phyloP scores from a whole-genome alignment of 2,329 filamentous ascomycete species.

The Cryphonectria radicalis region DNA sequence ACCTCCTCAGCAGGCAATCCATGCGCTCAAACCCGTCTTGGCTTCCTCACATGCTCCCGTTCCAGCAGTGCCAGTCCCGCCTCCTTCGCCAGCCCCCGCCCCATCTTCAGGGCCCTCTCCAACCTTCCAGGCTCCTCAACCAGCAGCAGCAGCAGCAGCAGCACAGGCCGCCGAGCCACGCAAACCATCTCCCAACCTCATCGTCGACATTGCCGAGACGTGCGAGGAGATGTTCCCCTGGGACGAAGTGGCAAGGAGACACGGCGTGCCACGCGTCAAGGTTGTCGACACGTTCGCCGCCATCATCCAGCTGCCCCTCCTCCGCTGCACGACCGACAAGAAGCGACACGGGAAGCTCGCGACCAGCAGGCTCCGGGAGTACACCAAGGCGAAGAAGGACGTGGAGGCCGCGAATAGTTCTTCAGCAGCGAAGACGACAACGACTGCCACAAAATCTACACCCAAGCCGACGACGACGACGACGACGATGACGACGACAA shows the following conservation, averaged over 20 bases:
- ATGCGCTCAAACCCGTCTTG: constrained; percentile 4
- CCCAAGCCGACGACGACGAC: not conserved
- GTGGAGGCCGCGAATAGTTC: not conserved
- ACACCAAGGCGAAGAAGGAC: constrained; percentile 45
- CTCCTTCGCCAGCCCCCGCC: not conserved
- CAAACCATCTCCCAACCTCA: constrained; percentile 44
- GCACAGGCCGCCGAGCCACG: constrained; percentile 36
- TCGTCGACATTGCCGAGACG: constrained; percentile 55
- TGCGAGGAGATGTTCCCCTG: constrained; percentile 52
- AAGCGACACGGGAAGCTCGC: constrained; percentile 47
- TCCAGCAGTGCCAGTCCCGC: constrained; percentile 9
- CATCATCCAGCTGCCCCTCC: constrained; percentile 52
- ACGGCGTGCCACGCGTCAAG: constrained; percentile 47
- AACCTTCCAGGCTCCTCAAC: constrained; percentile 30
- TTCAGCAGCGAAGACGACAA: not conserved
- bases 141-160: constrained; percentile 6
- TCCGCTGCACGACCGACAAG: constrained; percentile 50
- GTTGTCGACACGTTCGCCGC: constrained; percentile 53
- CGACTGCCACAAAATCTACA: not conserved
- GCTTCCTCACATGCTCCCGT: constrained; percentile 1
- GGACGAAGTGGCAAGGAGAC: constrained; percentile 49
- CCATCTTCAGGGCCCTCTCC: not conserved
- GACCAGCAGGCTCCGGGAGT: constrained; percentile 48
- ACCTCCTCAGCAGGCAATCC: constrained; percentile 9
- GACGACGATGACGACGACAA: not conserved